These are phyloP conservation scores for Fusarium siculi DNA, from an alignment of 2,329 filamentous ascomycete genomes.

Conservation along the genomic window DNA sequence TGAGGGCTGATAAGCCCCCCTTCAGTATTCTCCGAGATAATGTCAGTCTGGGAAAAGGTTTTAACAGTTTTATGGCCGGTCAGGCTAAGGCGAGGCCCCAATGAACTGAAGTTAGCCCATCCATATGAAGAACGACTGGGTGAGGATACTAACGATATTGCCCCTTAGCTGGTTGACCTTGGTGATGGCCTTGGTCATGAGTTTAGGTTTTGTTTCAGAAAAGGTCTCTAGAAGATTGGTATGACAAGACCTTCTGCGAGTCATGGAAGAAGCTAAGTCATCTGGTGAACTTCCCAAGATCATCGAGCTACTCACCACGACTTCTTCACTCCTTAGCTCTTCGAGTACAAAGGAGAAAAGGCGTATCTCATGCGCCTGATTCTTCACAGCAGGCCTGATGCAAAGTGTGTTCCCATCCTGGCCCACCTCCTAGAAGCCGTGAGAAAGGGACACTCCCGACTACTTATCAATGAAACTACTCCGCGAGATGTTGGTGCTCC, in stretches of 20 bases:
- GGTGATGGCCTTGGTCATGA: constrained; percentile 25
- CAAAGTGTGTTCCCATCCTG: constrained; percentile 48
- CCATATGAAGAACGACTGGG: constrained; percentile 12
- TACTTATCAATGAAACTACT: constrained; percentile 33
- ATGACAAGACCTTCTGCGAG: constrained; percentile 14
- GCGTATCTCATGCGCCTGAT: constrained; percentile 59
- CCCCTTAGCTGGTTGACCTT: constrained; percentile 23
- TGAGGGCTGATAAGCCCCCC: constrained; percentile 44
- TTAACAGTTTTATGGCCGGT: constrained; percentile 51
- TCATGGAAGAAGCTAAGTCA: constrained; percentile 16
- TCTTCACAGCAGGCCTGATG: constrained; percentile 60
- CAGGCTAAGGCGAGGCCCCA: constrained; percentile 47
- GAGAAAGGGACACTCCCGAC: constrained; percentile 31
- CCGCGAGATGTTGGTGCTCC: constrained; percentile 19
- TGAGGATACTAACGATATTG: not conserved
- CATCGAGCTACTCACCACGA: constrained; percentile 33
- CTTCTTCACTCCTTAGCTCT: constrained; percentile 41
- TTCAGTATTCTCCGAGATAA: constrained; percentile 48
- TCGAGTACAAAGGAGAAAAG: constrained; percentile 44
- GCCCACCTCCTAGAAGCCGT: constrained; percentile 29
- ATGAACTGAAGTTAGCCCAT: constrained; percentile 46
- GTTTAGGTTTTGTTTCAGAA: not conserved
- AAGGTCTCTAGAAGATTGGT: not conserved
- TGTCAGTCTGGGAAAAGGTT: constrained; percentile 44
- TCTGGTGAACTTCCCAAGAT: not conserved